Evolutionary conservation across 768 basidiomycete genomes (phyloP).

Genomic region (Lactifluus volemus): DNA sequence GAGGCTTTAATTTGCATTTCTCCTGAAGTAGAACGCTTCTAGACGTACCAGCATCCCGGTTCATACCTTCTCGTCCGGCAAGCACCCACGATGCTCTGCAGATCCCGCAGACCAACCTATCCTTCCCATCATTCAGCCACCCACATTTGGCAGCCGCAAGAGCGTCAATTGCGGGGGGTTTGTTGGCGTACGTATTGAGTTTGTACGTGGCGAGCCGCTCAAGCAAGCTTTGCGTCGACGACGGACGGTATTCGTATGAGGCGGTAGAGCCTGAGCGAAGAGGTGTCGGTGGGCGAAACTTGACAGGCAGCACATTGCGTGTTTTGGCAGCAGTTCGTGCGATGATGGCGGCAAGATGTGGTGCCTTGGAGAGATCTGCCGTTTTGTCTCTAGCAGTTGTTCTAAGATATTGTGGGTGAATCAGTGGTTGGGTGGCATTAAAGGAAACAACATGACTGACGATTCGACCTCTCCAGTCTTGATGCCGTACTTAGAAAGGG

Average conservation of each 20-base stretch:
- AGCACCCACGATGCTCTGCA: constrained; percentile 71
- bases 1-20: not conserved
- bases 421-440: constrained; percentile 1
- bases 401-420: constrained; percentile 7
- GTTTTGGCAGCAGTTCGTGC: constrained; percentile 53
- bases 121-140: constrained; percentile 79
- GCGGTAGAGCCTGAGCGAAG: constrained; percentile 24
- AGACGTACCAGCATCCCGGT: constrained; percentile 65
- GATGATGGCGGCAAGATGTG: constrained; percentile 64
- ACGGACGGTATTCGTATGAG: constrained; percentile 65
- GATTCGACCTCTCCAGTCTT: constrained; percentile 40
- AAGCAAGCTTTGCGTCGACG: constrained; percentile 65
- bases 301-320: constrained; percentile 42
- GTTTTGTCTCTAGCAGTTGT: constrained; percentile 21
- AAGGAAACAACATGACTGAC: constrained; percentile 20
- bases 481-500: constrained; percentile 70
- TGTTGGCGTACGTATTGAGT: constrained; percentile 71
- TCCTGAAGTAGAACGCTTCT: constrained; percentile 19
- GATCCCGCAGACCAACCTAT: constrained; percentile 63
- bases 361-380: constrained; percentile 41
- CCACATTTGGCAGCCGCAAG: constrained; percentile 77
- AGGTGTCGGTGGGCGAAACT: constrained; percentile 28
- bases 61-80: constrained; percentile 60
- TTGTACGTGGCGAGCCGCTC: constrained; percentile 70
- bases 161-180: constrained; percentile 63